Evolutionary conservation across 2,329 filamentous ascomycete species (phyloP).

Genomic region (Xylaria sp.): DNA sequence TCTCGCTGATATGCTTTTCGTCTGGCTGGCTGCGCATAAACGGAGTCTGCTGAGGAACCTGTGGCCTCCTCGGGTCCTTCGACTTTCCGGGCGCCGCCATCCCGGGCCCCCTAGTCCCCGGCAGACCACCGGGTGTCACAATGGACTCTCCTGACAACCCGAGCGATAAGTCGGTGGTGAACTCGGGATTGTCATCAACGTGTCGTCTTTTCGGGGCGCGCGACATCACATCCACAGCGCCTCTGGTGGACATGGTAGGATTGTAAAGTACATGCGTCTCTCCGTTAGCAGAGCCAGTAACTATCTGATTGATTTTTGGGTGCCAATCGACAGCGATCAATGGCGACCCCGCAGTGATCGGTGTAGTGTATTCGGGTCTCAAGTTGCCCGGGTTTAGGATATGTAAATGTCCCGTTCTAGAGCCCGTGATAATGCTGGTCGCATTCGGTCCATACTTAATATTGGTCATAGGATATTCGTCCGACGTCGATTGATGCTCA

Average conservation of each 20-base stretch:
- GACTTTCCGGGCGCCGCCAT: conserved; percentile 81
- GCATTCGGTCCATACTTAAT: conserved; percentile 90
- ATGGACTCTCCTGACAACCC: conserved; percentile 88
- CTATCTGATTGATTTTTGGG: conserved; percentile 91
- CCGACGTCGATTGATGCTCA: conserved; percentile 82
- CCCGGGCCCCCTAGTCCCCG: conserved; percentile 69
- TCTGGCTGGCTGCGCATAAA: conserved; percentile 93
- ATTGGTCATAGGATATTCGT: conserved; percentile 83
- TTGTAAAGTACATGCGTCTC: conserved; percentile 93
- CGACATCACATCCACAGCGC: conserved; percentile 89
- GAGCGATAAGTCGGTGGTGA: conserved; percentile 84
- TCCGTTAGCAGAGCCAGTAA: conserved; percentile 91
- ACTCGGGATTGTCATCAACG: conserved; percentile 88
- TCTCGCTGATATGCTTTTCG: conserved; percentile 86
- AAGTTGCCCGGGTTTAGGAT: conserved; percentile 95
- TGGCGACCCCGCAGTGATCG: conserved; percentile 85
- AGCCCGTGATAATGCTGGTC: conserved; percentile 88
- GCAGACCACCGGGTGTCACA: conserved; percentile 72
- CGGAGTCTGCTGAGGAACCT: conserved; percentile 84
- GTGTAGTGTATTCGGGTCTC: conserved; percentile 82
- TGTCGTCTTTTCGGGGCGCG: conserved; percentile 94
- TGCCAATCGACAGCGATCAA: conserved; percentile 92
- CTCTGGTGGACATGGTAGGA: conserved; percentile 80
- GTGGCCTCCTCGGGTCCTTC: conserved; percentile 82
- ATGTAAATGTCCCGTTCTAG: conserved; percentile 84